Conservation (phyloP, 2,329 filamentous ascomycete species). For the Venturia carpophila region DNA sequence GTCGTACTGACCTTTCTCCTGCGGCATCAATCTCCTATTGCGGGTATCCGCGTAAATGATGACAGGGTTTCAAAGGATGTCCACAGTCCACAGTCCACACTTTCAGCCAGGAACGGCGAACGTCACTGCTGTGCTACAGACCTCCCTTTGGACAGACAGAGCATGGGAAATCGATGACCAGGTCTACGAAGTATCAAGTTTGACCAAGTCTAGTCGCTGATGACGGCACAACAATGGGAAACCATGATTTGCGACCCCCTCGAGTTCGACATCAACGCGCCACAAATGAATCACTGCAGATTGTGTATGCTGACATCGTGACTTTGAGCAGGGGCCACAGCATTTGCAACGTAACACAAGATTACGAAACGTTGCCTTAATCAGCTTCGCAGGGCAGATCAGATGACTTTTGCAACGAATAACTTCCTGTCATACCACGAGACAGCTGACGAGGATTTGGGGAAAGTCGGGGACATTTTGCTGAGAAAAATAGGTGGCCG, state of each 20-base stretch:
- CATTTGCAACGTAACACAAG: not conserved
- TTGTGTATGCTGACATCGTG: not conserved
- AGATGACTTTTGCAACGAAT: not conserved
- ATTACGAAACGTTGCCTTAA: not conserved
- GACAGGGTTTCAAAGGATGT: not conserved
- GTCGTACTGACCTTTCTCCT: not conserved
- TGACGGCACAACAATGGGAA: not conserved
- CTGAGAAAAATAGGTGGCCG: too few relatives aligned
- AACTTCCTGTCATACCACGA: not conserved
- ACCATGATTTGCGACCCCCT: not conserved
- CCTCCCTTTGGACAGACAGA: not conserved
- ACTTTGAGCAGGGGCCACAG: not conserved
- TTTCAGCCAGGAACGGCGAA: not conserved
- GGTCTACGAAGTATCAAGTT: not conserved
- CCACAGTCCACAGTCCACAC: not conserved
- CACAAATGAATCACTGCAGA: too few relatives aligned
- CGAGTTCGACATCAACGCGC: too few relatives aligned
- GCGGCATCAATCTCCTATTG: not conserved
- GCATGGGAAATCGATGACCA: not conserved
- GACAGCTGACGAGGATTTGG: not conserved
- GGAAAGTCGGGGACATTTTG: not conserved
- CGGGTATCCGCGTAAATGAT: not conserved
- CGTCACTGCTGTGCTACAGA: not conserved
- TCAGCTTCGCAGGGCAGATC: not conserved
- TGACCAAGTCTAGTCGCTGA: not conserved